A percentile compares a stretch with the other conserved stretches of the same genome.
These are phyloP conservation scores for Cornus florida DNA, from an alignment of 148 eudicot species.

Conservation along the genomic window DNA sequence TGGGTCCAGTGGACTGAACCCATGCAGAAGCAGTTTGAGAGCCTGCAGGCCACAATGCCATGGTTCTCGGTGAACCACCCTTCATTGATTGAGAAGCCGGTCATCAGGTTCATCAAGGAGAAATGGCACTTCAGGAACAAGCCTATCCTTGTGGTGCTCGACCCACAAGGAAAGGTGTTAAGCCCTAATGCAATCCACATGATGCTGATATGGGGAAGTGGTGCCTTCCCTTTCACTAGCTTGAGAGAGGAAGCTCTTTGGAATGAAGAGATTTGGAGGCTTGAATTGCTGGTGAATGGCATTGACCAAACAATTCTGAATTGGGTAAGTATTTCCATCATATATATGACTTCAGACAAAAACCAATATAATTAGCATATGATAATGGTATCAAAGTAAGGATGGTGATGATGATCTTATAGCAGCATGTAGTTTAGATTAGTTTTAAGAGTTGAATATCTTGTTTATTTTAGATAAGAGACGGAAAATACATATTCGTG, in stretches of 20 bases:
- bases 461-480: conserved; percentile 34
- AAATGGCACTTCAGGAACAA: conserved; percentile 56
- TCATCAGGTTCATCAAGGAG: conserved; percentile 11
- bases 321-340: conserved; percentile 40
- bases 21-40: neutral
- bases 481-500: conserved; percentile 44
- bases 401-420: too few relatives aligned
- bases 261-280: conserved; percentile 61
- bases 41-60: conserved; percentile 35
- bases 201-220: conserved; percentile 82
- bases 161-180: conserved; percentile 56
- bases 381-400: too few relatives aligned
- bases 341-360: too few relatives aligned
- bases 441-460: too few relatives aligned
- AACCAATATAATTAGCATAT: too few relatives aligned
- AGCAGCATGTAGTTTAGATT: too few relatives aligned
- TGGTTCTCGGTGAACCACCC: neutral
- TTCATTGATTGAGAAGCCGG: conserved; percentile 19
- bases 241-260: conserved; percentile 50
- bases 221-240: conserved; percentile 68
- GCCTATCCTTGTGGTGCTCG: conserved; percentile 63
- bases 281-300: conserved; percentile 54
- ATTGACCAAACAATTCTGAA: conserved; percentile 43
- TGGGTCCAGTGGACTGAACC: neutral
- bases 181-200: conserved; percentile 71